phyloP scores from a whole-genome alignment of 352 stramenopile species.

The Phytopythium aichiense region DNA sequence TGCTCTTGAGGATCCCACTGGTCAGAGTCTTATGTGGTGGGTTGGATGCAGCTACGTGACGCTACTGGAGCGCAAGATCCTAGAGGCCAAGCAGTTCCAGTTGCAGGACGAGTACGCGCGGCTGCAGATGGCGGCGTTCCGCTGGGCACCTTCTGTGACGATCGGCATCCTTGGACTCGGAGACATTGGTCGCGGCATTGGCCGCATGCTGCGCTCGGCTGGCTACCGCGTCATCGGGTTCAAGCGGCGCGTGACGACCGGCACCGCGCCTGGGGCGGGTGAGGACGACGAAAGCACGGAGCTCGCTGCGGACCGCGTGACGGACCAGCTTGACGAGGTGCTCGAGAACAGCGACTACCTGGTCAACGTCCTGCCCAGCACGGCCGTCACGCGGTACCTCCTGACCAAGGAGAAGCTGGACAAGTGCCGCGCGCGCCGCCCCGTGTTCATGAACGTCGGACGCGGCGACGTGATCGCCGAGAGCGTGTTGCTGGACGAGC shows the following conservation, averaged over 20 bases:
- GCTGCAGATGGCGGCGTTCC: constrained; percentile 24
- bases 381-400: constrained; percentile 53
- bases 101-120: constrained; percentile 20
- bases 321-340: constrained; percentile 46
- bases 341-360: constrained; percentile 66
- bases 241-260: constrained; percentile 35
- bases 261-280: not conserved
- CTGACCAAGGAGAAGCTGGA: constrained; percentile 50
- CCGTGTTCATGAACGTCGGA: constrained; percentile 86
- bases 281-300: constrained; percentile 9
- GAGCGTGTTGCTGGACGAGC: constrained; percentile 42
- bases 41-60: constrained; percentile 13
- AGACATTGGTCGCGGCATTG: constrained; percentile 49
- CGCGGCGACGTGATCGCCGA: constrained; percentile 80
- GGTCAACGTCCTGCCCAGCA: constrained; percentile 83
- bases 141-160: constrained; percentile 29
- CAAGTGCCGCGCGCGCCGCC: constrained; percentile 36
- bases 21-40: not conserved
- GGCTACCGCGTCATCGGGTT: constrained; percentile 56
- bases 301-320: constrained; percentile 26
- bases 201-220: constrained; percentile 32
- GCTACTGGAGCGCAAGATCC: constrained; percentile 31
- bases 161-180: constrained; percentile 45
- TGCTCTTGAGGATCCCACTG: not conserved
- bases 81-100: constrained; percentile 29